Evolutionary conservation across 441 rosid genomes (phyloP).

Genomic region (Jatropha multifida): DNA sequence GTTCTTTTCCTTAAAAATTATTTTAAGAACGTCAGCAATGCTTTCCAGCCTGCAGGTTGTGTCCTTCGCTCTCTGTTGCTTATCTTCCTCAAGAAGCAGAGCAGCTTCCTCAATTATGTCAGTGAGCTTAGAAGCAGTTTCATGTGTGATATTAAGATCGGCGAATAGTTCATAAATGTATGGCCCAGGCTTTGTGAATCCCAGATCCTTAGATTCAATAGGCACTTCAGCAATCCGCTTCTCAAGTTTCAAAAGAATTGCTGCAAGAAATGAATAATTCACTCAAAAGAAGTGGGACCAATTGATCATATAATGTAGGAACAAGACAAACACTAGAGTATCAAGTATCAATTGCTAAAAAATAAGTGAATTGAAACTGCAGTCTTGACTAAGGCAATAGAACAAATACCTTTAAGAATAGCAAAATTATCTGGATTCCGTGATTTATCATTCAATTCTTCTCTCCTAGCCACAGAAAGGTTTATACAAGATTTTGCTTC

Average conservation of each 20-base stretch:
- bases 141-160: conserved; percentile 75
- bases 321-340: conserved; percentile 11
- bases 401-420: conserved; percentile 74
- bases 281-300: conserved; percentile 14
- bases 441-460: conserved; percentile 66
- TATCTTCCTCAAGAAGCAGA: conserved; percentile 75
- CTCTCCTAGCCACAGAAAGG: conserved; percentile 65
- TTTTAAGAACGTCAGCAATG: conserved; percentile 64
- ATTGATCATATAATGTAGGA: conserved; percentile 1
- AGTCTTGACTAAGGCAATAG: conserved; percentile 1
- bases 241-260: conserved; percentile 88
- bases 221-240: conserved; percentile 83
- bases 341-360: background rate
- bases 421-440: conserved; percentile 86
- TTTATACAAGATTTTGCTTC: conserved; percentile 86
- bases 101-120: conserved; percentile 73
- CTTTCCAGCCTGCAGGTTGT: conserved; percentile 74
- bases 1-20: conserved; percentile 67
- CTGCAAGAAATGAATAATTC: conserved; percentile 44
- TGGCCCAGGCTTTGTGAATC: conserved; percentile 93
- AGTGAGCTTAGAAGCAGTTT: conserved; percentile 75
- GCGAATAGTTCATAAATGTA: conserved; percentile 81
- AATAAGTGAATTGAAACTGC: conserved; percentile 5
- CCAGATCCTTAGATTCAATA: conserved; percentile 71
- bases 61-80: conserved; percentile 48